Conservation (phyloP, 1,139 yeast species). For the Williopsis jadinii region DNA sequence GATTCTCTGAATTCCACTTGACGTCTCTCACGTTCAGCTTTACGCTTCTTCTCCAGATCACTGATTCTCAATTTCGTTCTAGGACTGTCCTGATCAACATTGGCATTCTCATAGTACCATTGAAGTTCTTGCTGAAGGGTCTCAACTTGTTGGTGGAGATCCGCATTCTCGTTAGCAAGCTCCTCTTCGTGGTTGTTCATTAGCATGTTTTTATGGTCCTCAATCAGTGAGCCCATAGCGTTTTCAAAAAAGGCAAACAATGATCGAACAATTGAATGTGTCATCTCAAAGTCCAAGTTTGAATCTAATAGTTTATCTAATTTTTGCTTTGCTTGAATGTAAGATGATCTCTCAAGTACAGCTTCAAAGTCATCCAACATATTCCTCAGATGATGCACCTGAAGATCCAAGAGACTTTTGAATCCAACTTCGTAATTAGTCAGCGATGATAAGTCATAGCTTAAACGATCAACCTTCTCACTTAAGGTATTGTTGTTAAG, state of each 20-base stretch:
- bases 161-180: conserved; percentile 11
- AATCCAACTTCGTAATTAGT: conserved; percentile 32
- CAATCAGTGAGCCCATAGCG: conserved; percentile 51
- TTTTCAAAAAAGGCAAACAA: conserved; percentile 51
- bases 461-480: conserved; percentile 27
- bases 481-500: conserved; percentile 28
- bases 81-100: conserved; percentile 21
- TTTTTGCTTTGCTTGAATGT: conserved; percentile 48
- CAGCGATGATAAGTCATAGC: conserved; percentile 17
- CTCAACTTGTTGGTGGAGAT: conserved; percentile 15
- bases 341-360: conserved; percentile 52
- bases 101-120: conserved; percentile 15
- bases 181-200: conserved; percentile 17
- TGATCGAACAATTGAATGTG: conserved; percentile 44
- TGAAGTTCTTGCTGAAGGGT: conserved; percentile 16
- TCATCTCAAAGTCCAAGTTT: conserved; percentile 25
- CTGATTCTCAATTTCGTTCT: conserved; percentile 45
- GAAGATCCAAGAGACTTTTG: conserved; percentile 34
- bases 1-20: conserved; percentile 54
- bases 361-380: conserved; percentile 42
- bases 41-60: conserved; percentile 59
- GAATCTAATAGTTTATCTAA: conserved; percentile 34
- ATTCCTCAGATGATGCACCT: conserved; percentile 34
- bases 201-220: conserved; percentile 46
- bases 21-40: conserved; percentile 64